Evolutionary conservation across 2,329 filamentous ascomycete genomes (phyloP).

Genomic region (Alternaria longipes): DNA sequence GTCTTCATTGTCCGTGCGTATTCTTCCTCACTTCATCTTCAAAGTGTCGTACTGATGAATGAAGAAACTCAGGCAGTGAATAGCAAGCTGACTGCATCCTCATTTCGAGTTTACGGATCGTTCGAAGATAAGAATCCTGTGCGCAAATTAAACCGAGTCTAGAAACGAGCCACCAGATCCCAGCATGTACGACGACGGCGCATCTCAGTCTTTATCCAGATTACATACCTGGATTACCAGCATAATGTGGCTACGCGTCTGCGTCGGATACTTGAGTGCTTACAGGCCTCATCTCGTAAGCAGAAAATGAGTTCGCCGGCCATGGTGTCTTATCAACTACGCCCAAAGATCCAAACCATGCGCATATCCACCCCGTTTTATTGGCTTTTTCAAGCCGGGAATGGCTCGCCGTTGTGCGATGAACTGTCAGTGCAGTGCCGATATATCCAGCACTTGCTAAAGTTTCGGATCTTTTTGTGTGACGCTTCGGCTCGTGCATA

Average conservation of each 20-base stretch:
- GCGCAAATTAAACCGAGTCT: constrained; percentile 5
- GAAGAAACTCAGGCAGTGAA: background rate
- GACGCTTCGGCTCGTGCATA: background rate
- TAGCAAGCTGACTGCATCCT: constrained; percentile 8
- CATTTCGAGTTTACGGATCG: background rate
- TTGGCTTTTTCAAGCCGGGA: constrained; percentile 4
- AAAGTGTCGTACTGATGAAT: constrained; percentile 16
- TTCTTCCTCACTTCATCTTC: constrained; percentile 35
- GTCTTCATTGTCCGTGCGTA: constrained; percentile 25
- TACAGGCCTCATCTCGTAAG: background rate
- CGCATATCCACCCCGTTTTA: constrained; percentile 2
- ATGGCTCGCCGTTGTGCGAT: background rate
- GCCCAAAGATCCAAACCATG: background rate
- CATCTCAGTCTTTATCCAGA: constrained; percentile 3
- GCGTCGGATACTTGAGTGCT: constrained; percentile 1
- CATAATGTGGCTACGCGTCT: background rate
- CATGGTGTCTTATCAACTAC: constrained; percentile 8
- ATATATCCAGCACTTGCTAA: background rate
- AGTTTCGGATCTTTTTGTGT: constrained; percentile 1
- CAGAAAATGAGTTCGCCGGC: constrained; percentile 4
- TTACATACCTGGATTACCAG: background rate
- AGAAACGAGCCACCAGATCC: constrained; percentile 6
- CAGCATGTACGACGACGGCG: background rate
- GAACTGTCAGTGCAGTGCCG: constrained; percentile 11
- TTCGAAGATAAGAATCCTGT: constrained; percentile 2